Evolutionary conservation across 306 rosid species (phyloP).

Genomic region (Quillaja saponaria): DNA sequence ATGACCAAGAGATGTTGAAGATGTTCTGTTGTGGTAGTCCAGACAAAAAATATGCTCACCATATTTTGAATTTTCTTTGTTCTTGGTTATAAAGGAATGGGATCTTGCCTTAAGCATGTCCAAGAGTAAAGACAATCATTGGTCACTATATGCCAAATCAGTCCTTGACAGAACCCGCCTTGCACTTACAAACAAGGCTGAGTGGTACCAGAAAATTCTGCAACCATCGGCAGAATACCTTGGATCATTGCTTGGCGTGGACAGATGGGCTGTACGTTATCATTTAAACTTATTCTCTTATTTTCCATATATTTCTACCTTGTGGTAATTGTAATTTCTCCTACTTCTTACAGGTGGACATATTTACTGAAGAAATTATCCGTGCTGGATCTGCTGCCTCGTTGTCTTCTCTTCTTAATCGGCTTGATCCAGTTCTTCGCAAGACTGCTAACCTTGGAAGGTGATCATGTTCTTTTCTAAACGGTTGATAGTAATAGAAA

Average conservation of each 20-base stretch:
- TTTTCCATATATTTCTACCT: background rate
- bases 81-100: constrained; percentile 85
- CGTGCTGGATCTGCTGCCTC: constrained; percentile 99
- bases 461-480: constrained; percentile 45
- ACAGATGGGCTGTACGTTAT: constrained; percentile 80
- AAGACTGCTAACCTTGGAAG: constrained; percentile 94
- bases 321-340: constrained; percentile 35
- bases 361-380: constrained; percentile 96
- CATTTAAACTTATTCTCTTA: constrained; percentile 7
- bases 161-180: constrained; percentile 97
- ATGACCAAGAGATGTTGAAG: constrained; percentile 21
- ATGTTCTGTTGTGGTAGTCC: constrained; percentile 10
- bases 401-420: constrained; percentile 81
- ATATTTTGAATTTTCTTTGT: constrained; percentile 25
- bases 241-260: constrained; percentile 89
- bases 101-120: constrained; percentile 65
- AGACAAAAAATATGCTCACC: constrained; percentile 19
- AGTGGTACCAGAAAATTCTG: constrained; percentile 68
- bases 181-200: constrained; percentile 87
- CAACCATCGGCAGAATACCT: constrained; percentile 97
- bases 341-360: constrained; percentile 63
- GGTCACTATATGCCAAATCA: constrained; percentile 94
- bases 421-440: constrained; percentile 91
- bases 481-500: too few relatives aligned
- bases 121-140: constrained; percentile 54